Evolutionary conservation across 139 green algal genomes (phyloP).

Genomic region (Helicosporidium sp.): DNA sequence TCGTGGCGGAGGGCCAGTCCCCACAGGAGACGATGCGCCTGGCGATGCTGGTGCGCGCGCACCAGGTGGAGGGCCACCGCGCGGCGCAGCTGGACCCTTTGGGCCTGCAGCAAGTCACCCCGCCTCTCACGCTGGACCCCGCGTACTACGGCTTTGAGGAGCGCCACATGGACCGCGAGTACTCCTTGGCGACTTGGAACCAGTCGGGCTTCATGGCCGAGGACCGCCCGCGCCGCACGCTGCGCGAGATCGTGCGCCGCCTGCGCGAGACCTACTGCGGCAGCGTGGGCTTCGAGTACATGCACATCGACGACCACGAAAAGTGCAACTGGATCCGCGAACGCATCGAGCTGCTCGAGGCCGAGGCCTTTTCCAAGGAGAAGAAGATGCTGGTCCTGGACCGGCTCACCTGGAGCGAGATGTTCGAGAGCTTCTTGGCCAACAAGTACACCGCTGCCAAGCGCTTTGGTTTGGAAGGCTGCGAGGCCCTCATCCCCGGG

Average conservation of each 20-base stretch:
- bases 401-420: slow-evolving; percentile 75
- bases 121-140: slow-evolving; percentile 58
- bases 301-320: slow-evolving; percentile 87
- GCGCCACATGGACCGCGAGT: slow-evolving; percentile 86
- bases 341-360: slow-evolving; percentile 48
- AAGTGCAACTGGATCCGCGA: slow-evolving; percentile 91
- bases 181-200: slow-evolving; percentile 82
- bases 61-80: slow-evolving; percentile 54
- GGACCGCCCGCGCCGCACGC: slow-evolving; percentile 54
- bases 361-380: slow-evolving; percentile 19
- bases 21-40: slow-evolving; percentile 88
- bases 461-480: slow-evolving; percentile 76
- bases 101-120: slow-evolving; percentile 37
- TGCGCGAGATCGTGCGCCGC: slow-evolving; percentile 66
- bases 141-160: slow-evolving; percentile 82
- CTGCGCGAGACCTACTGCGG: slow-evolving; percentile 79
- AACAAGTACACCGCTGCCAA: slow-evolving; percentile 85
- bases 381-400: slow-evolving; percentile 76
- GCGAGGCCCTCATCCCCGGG: slow-evolving; percentile 81
- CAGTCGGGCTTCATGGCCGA: slow-evolving; percentile 77
- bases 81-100: slow-evolving; percentile 80
- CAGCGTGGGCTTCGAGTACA: slow-evolving; percentile 88
- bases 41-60: slow-evolving; percentile 76
- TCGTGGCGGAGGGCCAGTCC: slow-evolving; percentile 58
- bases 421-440: slow-evolving; percentile 91